These are phyloP conservation scores for Balakata baccata DNA, from an alignment of 345 rosid species.

Conservation along the genomic window DNA sequence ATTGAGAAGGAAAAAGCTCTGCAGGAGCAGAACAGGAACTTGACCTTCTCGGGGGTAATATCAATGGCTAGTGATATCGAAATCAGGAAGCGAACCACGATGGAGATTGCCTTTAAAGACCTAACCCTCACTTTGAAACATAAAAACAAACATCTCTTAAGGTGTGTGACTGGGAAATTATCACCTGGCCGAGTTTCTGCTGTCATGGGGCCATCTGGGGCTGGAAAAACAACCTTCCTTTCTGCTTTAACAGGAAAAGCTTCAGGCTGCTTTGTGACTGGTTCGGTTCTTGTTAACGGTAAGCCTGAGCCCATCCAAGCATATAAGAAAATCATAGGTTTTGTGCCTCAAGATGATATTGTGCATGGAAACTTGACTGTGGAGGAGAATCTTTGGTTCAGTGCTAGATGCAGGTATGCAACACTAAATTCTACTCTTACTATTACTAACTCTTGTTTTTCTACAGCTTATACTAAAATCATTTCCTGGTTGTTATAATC, in stretches of 20 bases:
- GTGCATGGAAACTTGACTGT: slow-evolving; percentile 98
- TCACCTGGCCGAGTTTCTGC: slow-evolving; percentile 89
- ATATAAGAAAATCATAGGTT: slow-evolving; percentile 86
- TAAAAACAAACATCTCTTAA: slow-evolving; percentile 75
- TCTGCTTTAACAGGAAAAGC: slow-evolving; percentile 90
- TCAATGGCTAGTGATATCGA: slow-evolving; percentile 73
- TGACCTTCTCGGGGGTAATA: slow-evolving; percentile 88
- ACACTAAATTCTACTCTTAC: neutral
- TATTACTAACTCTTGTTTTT: no score
- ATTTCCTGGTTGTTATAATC: neutral
- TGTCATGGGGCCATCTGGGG: slow-evolving; percentile 99
- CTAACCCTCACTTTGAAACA: slow-evolving; percentile 70
- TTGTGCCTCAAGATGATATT: slow-evolving; percentile 97
- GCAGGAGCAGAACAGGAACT: slow-evolving; percentile 81
- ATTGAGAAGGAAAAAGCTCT: slow-evolving; percentile 87
- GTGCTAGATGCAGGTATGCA: slow-evolving; percentile 94
- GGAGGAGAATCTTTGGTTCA: slow-evolving; percentile 97
- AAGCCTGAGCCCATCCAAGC: slow-evolving; percentile 75
- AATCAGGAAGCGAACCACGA: slow-evolving; percentile 62
- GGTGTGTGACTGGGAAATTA: slow-evolving; percentile 87
- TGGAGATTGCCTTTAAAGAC: slow-evolving; percentile 84
- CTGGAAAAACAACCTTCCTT: slow-evolving; percentile 95
- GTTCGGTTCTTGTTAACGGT: slow-evolving; percentile 79
- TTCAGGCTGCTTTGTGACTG: slow-evolving; percentile 67
- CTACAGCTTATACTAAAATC: no score